phyloP scores from a whole-genome alignment of 805 yeast genomes.

The Metschnikowia orientalis region DNA sequence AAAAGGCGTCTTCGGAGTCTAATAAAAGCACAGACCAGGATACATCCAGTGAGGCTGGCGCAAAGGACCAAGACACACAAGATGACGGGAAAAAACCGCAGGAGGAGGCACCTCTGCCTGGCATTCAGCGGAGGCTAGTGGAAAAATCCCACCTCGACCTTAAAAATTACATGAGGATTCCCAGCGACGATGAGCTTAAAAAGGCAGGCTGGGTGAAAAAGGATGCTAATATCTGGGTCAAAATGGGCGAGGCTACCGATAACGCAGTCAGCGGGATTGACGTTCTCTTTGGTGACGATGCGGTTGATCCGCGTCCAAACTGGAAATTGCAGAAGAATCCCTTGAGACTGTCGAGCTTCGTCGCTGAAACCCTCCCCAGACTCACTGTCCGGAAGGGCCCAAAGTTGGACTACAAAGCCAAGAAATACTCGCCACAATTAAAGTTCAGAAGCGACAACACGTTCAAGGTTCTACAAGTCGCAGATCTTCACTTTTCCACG shows the following conservation, averaged over 20 bases:
- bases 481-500: conserved; percentile 88
- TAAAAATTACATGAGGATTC: conserved; percentile 22
- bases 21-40: neutral
- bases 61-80: too few species aligned
- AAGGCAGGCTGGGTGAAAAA: conserved; percentile 45
- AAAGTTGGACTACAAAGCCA: conserved; percentile 24
- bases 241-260: conserved; percentile 40
- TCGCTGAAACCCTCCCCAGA: conserved; percentile 21
- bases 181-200: conserved; percentile 33
- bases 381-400: conserved; percentile 36
- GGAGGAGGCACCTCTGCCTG: too few species aligned
- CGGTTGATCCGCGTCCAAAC: conserved; percentile 70
- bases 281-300: conserved; percentile 66
- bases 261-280: conserved; percentile 55
- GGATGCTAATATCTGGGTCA: conserved; percentile 56
- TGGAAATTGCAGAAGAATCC: conserved; percentile 48
- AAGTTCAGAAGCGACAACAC: conserved; percentile 40
- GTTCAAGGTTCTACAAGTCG: conserved; percentile 81
- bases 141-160: conserved; percentile 22
- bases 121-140: conserved; percentile 12
- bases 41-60: too few species aligned
- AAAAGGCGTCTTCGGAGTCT: conserved; percentile 2
- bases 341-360: conserved; percentile 19
- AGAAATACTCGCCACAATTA: conserved; percentile 28
- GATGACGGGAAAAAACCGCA: neutral